Percentiles rank a stretch among this genome's conserved stretches.
Evolutionary conservation across 108 stramenopile genomes (phyloP).

Genomic region (Pseudonitzschia pungens): DNA sequence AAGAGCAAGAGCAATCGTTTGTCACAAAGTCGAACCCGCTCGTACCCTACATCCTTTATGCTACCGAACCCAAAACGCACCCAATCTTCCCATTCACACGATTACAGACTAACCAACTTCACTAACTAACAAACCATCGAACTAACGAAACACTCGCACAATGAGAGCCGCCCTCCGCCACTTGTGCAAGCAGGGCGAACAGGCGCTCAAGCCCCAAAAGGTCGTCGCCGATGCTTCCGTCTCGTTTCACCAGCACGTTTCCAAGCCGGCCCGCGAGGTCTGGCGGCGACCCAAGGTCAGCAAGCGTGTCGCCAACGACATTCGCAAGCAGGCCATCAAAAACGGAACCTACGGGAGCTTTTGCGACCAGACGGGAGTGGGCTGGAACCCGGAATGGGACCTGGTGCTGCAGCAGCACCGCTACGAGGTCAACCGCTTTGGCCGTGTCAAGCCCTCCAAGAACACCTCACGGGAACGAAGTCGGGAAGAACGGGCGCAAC

Average conservation of each 20-base stretch:
- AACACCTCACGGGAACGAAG: conserved; percentile 60
- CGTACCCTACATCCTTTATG: no score
- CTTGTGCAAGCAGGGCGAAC: conserved; percentile 61
- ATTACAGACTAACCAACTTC: not conserved
- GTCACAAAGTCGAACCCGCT: no score
- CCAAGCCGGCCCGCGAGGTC: conserved; percentile 39
- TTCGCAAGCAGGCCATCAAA: conserved; percentile 68
- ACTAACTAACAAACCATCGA: not conserved
- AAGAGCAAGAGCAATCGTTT: no score
- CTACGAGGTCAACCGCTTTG: conserved; percentile 22
- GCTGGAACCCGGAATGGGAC: conserved; percentile 86
- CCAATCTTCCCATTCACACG: no score
- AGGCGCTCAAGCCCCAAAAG: conserved; percentile 68
- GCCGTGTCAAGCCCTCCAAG: conserved; percentile 59
- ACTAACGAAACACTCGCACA: not conserved
- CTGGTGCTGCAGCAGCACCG: conserved; percentile 39
- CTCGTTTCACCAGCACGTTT: conserved; percentile 16
- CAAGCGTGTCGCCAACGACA: conserved; percentile 61
- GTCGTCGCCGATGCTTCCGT: conserved; percentile 13
- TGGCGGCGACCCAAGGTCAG: conserved; percentile 67
- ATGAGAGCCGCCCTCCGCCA: conserved; percentile 75
- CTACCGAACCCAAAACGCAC: no score
- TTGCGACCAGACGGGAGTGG: conserved; percentile 51
- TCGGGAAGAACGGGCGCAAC: conserved; percentile 67
- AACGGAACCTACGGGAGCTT: conserved; percentile 76